These are phyloP conservation scores for Gynostemma pentaphyllum DNA, from an alignment of 306 rosid species.

Conservation along the genomic window DNA sequence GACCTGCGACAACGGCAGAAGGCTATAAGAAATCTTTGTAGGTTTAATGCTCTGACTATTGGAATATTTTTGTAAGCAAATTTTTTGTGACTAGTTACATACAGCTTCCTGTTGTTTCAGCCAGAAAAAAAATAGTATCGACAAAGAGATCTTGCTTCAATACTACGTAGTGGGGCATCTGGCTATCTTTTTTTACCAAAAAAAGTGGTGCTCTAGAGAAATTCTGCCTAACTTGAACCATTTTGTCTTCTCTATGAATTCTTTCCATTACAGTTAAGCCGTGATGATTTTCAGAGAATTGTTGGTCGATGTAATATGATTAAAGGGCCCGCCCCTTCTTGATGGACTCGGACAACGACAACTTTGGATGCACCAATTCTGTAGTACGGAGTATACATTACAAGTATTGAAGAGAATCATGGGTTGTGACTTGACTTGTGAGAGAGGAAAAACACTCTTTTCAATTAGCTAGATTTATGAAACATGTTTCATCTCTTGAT, in stretches of 20 bases:
- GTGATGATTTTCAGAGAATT: constrained; percentile 72
- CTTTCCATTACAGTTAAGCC: constrained; percentile 45
- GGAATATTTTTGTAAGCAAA: not conserved
- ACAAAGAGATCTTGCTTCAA: not conserved
- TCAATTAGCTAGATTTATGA: too few relatives aligned
- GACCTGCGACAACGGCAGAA: not conserved
- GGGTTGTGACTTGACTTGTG: too few relatives aligned
- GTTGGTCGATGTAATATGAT: constrained; percentile 71
- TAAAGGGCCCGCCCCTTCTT: constrained; percentile 26
- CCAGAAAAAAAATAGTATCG: not conserved
- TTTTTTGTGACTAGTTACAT: not conserved
- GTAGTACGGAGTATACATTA: not conserved
- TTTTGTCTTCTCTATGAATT: not conserved
- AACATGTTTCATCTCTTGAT: too few relatives aligned
- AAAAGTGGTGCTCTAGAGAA: not conserved
- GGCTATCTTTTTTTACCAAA: too few relatives aligned
- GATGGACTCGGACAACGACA: constrained; percentile 2
- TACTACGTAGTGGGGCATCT: not conserved
- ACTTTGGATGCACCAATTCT: not conserved
- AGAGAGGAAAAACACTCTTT: too few relatives aligned
- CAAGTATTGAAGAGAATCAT: not conserved
- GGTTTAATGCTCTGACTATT: not conserved
- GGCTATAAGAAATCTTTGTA: not conserved
- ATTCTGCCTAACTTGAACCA: not conserved
- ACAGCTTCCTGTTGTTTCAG: not conserved